phyloP scores from a whole-genome alignment of 2,329 filamentous ascomycete genomes.

The Diplodia intermedia region DNA sequence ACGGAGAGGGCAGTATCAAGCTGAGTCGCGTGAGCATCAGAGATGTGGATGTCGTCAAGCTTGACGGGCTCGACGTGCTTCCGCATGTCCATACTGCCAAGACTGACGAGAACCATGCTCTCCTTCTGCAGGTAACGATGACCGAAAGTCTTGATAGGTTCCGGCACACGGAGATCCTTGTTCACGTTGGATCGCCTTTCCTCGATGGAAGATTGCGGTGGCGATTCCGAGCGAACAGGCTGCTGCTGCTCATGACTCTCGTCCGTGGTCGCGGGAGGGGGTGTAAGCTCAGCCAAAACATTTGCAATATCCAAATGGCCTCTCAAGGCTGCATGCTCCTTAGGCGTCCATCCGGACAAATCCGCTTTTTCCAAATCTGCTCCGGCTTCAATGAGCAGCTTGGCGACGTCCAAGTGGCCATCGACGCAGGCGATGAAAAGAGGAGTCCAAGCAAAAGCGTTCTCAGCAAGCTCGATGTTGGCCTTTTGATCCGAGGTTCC shows the following conservation, averaged over 20 bases:
- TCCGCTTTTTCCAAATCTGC: conserved; percentile 78
- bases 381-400: conserved; percentile 78
- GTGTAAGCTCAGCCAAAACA: conserved; percentile 66
- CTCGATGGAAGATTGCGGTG: conserved; percentile 63
- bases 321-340: conserved; percentile 88
- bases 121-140: conserved; percentile 92
- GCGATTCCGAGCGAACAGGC: conserved; percentile 49
- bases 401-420: conserved; percentile 76
- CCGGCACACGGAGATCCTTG: conserved; percentile 62
- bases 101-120: conserved; percentile 86
- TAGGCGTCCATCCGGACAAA: conserved; percentile 91
- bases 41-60: conserved; percentile 85
- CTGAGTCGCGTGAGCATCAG: conserved; percentile 88
- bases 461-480: conserved; percentile 78
- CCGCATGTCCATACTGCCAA: conserved; percentile 93
- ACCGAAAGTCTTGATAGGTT: conserved; percentile 93
- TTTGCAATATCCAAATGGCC: conserved; percentile 84
- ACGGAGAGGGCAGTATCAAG: conserved; percentile 93
- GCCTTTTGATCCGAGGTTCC: conserved; percentile 74
- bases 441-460: conserved; percentile 92
- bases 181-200: conserved; percentile 51
- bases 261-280: conserved; percentile 43
- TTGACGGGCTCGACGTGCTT: conserved; percentile 82
- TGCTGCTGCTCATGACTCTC: conserved; percentile 31
- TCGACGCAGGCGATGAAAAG: conserved; percentile 92